Conservation (phyloP, 2,329 filamentous ascomycete species). For the Trichoderma arundinaceum region DNA sequence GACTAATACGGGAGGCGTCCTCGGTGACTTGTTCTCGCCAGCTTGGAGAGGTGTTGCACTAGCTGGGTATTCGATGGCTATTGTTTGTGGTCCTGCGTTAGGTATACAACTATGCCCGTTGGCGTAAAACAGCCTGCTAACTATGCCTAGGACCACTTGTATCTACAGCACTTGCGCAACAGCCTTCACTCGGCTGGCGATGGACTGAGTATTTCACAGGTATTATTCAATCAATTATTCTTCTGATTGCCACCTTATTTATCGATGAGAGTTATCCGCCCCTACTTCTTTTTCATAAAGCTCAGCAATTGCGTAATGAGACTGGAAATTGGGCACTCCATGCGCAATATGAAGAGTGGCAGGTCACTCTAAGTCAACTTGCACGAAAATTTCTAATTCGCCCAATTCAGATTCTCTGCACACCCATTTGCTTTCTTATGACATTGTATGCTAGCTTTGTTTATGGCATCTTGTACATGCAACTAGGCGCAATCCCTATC, state of each 20-base stretch:
- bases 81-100: slow-evolving; percentile 60
- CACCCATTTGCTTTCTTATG: slow-evolving; percentile 41
- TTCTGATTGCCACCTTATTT: slow-evolving; percentile 57
- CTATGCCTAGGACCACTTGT: background rate
- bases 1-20: slow-evolving; percentile 65
- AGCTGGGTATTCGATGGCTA: slow-evolving; percentile 64
- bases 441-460: slow-evolving; percentile 67
- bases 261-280: slow-evolving; percentile 65
- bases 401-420: too few relatives aligned
- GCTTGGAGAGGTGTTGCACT: slow-evolving; percentile 63
- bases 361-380: too few relatives aligned
- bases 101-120: slow-evolving; percentile 37
- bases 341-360: too few relatives aligned
- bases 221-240: slow-evolving; percentile 59
- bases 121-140: background rate
- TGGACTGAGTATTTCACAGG: slow-evolving; percentile 59
- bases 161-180: too few relatives aligned
- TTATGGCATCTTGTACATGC: slow-evolving; percentile 63
- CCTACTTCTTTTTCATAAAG: slow-evolving; percentile 60
- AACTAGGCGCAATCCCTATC: slow-evolving; percentile 51
- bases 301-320: slow-evolving; percentile 58
- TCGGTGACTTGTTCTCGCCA: slow-evolving; percentile 64
- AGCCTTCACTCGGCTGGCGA: slow-evolving; percentile 51
- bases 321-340: slow-evolving; percentile 54
- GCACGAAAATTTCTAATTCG: too few relatives aligned